phyloP scores from a whole-genome alignment of 805 yeast genomes.

The Monosporozyma aquatica region DNA sequence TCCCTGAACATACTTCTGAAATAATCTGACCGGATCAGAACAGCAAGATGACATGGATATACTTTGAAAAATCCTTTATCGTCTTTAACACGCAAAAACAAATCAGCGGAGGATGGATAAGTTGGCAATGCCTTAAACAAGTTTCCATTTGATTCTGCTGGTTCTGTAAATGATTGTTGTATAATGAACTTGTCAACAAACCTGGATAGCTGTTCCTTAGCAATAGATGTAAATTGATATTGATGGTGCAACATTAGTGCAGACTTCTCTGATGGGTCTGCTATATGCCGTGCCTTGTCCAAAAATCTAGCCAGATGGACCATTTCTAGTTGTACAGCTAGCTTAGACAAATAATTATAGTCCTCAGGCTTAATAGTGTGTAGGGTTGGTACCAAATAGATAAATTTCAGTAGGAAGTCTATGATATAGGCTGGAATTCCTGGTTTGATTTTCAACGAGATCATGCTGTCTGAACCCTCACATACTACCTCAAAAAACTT shows the following conservation, averaged over 20 bases:
- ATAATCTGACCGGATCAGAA: constrained; percentile 53
- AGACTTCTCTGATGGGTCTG: constrained; percentile 27
- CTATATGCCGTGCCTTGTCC: constrained; percentile 22
- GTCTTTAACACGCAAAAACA: constrained; percentile 33
- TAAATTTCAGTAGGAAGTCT: constrained; percentile 24
- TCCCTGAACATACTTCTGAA: constrained; percentile 56
- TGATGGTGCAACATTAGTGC: constrained; percentile 29
- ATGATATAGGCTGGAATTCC: constrained; percentile 10
- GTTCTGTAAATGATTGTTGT: constrained; percentile 3
- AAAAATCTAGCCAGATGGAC: constrained; percentile 33
- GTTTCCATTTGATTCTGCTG: not conserved
- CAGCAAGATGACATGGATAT: constrained; percentile 58
- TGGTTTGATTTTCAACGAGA: not conserved
- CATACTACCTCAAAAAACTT: constrained; percentile 23
- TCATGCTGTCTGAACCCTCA: not conserved
- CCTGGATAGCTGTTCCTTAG: constrained; percentile 19
- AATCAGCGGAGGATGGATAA: constrained; percentile 36
- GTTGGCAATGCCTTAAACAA: not conserved
- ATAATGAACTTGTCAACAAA: constrained; percentile 22
- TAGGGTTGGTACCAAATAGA: constrained; percentile 35
- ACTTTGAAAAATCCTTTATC: constrained; percentile 25
- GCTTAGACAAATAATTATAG: constrained; percentile 20
- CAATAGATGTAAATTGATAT: constrained; percentile 23
- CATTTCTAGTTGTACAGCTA: constrained; percentile 32
- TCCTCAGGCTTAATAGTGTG: constrained; percentile 31